These are phyloP conservation scores for Volvariella surrecta DNA, from an alignment of 1,284 basidiomycete genomes.

Conservation along the genomic window DNA sequence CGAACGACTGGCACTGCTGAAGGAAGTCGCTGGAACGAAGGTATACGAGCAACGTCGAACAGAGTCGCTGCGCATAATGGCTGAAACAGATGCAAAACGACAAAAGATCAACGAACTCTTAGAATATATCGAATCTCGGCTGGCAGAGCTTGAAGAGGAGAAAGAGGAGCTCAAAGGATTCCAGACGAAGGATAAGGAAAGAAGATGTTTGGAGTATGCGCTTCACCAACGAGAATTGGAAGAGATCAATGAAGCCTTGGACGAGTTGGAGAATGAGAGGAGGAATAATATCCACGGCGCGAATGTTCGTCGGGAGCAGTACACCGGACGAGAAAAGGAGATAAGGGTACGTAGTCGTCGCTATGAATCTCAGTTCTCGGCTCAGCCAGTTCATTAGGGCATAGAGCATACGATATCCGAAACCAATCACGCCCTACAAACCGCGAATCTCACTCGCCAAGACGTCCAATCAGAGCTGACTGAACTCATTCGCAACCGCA, in stretches of 20 bases:
- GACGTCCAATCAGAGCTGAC: conserved; percentile 72
- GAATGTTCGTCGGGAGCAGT: conserved; percentile 76
- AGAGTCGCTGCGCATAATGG: conserved; percentile 93
- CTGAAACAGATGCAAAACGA: conserved; percentile 91
- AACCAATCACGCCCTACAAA: conserved; percentile 63
- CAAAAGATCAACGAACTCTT: conserved; percentile 88
- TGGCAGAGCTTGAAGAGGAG: conserved; percentile 92
- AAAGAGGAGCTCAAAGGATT: conserved; percentile 97
- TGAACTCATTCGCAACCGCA: conserved; percentile 70
- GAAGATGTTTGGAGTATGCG: conserved; percentile 93
- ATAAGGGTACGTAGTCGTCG: conserved; percentile 50
- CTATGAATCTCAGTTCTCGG: not conserved
- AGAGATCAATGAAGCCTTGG: conserved; percentile 80
- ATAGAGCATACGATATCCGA: conserved; percentile 72
- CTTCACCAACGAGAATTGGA: conserved; percentile 87
- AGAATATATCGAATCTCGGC: conserved; percentile 84
- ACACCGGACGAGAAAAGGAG: conserved; percentile 76
- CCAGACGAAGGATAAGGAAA: conserved; percentile 90
- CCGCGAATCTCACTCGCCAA: conserved; percentile 58
- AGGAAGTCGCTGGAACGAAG: conserved; percentile 97
- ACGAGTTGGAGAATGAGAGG: conserved; percentile 79
- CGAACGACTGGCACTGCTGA: conserved; percentile 87
- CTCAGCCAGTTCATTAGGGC: conserved; percentile 30
- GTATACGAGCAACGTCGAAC: conserved; percentile 94
- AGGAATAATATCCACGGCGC: conserved; percentile 76